phyloP scores from a whole-genome alignment of 768 basidiomycete genomes.

The Dendrothele bispora region DNA sequence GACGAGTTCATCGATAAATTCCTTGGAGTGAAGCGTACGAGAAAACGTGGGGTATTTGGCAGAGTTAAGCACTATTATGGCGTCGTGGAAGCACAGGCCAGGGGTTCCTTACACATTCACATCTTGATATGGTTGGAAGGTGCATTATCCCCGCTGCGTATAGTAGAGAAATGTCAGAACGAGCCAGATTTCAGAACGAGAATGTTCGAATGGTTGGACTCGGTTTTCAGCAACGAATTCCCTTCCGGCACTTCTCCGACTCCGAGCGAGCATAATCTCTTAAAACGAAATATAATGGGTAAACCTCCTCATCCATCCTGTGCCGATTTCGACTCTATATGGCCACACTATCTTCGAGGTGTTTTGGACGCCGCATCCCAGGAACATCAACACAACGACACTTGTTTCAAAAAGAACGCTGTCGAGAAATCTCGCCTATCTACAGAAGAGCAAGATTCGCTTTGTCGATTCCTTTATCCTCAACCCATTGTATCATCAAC shows the following conservation, averaged over 20 bases:
- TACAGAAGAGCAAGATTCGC: constrained; percentile 7
- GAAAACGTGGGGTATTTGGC: constrained; percentile 27
- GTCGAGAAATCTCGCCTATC: background rate
- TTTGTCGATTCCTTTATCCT: constrained; percentile 7
- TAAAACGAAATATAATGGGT: too few relatives aligned
- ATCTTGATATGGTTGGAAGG: too few relatives aligned
- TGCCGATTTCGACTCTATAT: background rate
- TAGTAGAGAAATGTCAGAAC: too few relatives aligned
- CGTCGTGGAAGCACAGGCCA: constrained; percentile 28
- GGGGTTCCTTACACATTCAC: constrained; percentile 30
- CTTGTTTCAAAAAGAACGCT: constrained; percentile 10
- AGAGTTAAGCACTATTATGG: constrained; percentile 22
- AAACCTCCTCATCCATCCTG: too few relatives aligned
- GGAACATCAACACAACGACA: constrained; percentile 3
- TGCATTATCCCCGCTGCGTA: too few relatives aligned
- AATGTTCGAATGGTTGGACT: too few relatives aligned
- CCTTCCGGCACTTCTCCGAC: too few relatives aligned
- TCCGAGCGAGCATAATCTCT: too few relatives aligned
- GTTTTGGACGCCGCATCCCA: constrained; percentile 1
- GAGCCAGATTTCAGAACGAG: too few relatives aligned
- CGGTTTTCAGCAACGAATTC: too few relatives aligned
- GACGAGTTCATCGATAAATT: constrained; percentile 20
- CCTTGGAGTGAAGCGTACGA: constrained; percentile 15
- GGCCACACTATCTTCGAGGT: background rate
- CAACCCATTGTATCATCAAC: background rate